Base-by-base conservation (phyloP, 306 rosid genomes). In the Ormosia semicastrata region DNA sequence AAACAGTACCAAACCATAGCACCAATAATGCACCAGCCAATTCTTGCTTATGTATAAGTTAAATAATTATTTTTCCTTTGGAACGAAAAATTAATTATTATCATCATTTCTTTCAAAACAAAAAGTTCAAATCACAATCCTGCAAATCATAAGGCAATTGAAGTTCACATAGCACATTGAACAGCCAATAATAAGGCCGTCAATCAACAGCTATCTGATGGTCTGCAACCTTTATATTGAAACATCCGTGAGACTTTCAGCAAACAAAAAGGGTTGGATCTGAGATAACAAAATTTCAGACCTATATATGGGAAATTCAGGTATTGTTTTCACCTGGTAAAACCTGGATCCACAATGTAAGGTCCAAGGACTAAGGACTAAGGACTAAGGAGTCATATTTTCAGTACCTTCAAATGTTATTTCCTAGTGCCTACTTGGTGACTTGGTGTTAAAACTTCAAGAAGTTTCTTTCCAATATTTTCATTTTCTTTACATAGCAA, bases 1-100 rank as follows among this genome's bases (percentile, higher is more conserved):
- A 10, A 73, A 47, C 67, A 79, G n/a, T 15, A n/a, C n/a, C 47
- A 56, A 72, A 66, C 6, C 14, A 46, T 7, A 65, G 40, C 89
- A 60, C 53, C 43, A 80, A 54, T 57, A 37, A 67, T 49, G 62
- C 71, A 77, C 78, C 62, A 56, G 4, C 75, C 52, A 63, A 7
- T 56, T 12, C 30, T 74, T 74, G 53, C 60, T 79, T 44, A 34
- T 7, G 13, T 36, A 32, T n/a, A 54, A 53, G 54, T 65, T 53
- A 4, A 41, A 40, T 66, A 36, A 62, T 34, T 46, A 32, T 17
- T 46, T 76, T 80, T 18, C n/a, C 53, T 80, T 58, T 58, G 32
- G 3, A 39, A 65, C 32, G 29, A 12, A 73, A 32, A 49, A 30
- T 39, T 53, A 41, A 11, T 63, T 8, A 7, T 15, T 8, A 3